A percentile compares a stretch with the other conserved stretches of the same genome.
Conservation (phyloP, 31 red algal genomes). For the Bonnemaisonia californica region DNA sequence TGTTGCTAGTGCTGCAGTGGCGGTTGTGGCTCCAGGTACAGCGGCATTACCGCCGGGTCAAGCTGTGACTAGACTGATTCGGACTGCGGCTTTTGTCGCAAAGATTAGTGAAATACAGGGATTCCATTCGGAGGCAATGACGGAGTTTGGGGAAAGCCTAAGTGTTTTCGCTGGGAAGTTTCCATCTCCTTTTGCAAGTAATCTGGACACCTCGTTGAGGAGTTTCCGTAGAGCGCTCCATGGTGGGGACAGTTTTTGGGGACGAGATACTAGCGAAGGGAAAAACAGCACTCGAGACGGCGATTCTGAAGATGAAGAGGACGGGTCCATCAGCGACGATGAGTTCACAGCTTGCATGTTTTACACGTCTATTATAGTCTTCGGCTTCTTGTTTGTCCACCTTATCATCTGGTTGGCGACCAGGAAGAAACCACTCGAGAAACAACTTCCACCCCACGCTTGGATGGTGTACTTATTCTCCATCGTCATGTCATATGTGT, state of each 20-base stretch:
- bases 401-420: slow-evolving; percentile 34
- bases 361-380: slow-evolving; percentile 56
- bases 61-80: slow-evolving; percentile 41
- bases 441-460: slow-evolving; percentile 47
- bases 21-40: slow-evolving; percentile 36
- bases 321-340: slow-evolving; percentile 39
- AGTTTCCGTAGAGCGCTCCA: neutral
- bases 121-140: slow-evolving; percentile 76
- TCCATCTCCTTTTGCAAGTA: slow-evolving; percentile 31
- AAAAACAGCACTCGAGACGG: slow-evolving; percentile 2
- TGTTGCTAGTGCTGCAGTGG: slow-evolving; percentile 35
- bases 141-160: slow-evolving; percentile 46
- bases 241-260: neutral
- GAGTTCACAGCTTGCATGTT: slow-evolving; percentile 61
- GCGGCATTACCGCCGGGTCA: slow-evolving; percentile 46
- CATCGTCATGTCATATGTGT: slow-evolving; percentile 70
- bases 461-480: slow-evolving; percentile 79
- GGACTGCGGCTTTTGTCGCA: slow-evolving; percentile 69
- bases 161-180: slow-evolving; percentile 58
- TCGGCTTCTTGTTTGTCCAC: slow-evolving; percentile 49
- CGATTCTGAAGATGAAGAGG: slow-evolving; percentile 8
- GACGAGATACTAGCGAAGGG: neutral
- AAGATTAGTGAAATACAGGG: slow-evolving; percentile 65
- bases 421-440: slow-evolving; percentile 37
- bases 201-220: neutral